Conservation (phyloP, 805 yeast genomes). For the Cyberlindnera xylosilytica region DNA sequence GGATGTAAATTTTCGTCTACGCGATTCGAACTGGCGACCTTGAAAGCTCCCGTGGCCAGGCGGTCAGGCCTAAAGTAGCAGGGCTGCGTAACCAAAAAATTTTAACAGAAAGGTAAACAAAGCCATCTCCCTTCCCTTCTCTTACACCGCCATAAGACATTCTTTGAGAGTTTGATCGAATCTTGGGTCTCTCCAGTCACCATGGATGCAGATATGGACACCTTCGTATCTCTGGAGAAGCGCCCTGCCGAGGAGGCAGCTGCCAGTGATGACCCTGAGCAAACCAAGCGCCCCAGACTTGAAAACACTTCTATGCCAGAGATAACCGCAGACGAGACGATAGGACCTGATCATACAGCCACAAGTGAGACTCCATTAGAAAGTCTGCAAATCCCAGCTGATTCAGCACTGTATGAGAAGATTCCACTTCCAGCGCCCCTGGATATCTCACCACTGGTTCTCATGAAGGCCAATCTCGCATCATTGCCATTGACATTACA, state of each 20-base stretch:
- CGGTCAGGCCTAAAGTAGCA: neutral
- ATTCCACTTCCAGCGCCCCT: conserved; percentile 6
- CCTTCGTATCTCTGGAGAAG: neutral
- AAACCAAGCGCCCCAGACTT: neutral
- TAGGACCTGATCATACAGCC: neutral
- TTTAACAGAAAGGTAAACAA: conserved; percentile 5
- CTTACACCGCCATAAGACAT: neutral
- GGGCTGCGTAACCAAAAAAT: conserved; percentile 4
- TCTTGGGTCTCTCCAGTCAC: neutral
- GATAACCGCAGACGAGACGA: neutral
- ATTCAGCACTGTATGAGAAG: conserved; percentile 20
- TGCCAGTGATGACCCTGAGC: neutral
- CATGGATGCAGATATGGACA: neutral
- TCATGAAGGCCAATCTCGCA: conserved; percentile 47
- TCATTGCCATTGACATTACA: conserved; percentile 58
- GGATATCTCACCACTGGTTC: conserved; percentile 21
- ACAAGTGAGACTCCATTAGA: conserved; percentile 1
- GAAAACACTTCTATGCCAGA: neutral
- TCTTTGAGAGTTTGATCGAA: no score
- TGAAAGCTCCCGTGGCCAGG: conserved; percentile 2
- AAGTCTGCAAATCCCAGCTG: conserved; percentile 23
- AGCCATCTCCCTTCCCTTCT: neutral
- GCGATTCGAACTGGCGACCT: neutral
- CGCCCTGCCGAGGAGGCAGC: neutral
- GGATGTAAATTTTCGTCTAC: no score